phyloP scores from a whole-genome alignment of 176 grass and related monocot species.

The Calamus simplicifolius region DNA sequence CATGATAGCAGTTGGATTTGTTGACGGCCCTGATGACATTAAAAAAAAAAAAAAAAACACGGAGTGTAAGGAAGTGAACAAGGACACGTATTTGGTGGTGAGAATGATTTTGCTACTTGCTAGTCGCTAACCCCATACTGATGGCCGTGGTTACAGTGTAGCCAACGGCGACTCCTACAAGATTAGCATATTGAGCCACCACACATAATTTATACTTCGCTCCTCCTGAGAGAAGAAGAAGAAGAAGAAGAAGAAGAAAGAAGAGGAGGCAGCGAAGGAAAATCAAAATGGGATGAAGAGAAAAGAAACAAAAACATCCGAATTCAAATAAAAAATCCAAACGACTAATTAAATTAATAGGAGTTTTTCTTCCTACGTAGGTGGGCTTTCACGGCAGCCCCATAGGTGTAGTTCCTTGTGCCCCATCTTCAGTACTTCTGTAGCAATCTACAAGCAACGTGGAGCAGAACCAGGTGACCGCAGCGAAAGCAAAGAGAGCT shows the following conservation, averaged over 20 bases:
- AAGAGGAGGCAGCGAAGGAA: background rate
- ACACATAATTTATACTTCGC: conserved; percentile 53
- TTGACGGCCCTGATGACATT: conserved; percentile 43
- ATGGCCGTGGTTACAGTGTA: conserved; percentile 95
- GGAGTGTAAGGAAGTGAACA: background rate
- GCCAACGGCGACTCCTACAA: conserved; percentile 72
- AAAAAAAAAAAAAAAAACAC: background rate
- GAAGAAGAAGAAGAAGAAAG: background rate
- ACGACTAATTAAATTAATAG: too few species aligned
- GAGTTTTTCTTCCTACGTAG: conserved; percentile 29
- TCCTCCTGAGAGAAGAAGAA: conserved; percentile 32
- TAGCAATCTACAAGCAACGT: conserved; percentile 81
- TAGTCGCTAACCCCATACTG: conserved; percentile 61
- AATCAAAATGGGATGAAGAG: background rate
- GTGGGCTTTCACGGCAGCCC: conserved; percentile 50
- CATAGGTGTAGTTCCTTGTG: conserved; percentile 80
- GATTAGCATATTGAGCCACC: conserved; percentile 76
- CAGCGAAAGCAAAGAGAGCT: conserved; percentile 60
- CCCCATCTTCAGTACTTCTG: conserved; percentile 49
- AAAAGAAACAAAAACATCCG: background rate
- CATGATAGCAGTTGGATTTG: conserved; percentile 72
- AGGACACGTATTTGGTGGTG: background rate
- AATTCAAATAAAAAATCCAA: too few species aligned
- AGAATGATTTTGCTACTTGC: background rate
- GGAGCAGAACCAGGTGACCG: conserved; percentile 93